Percentiles rank a stretch among this genome's conserved stretches.
These are phyloP conservation scores for Trichosporon sp. DNA, from an alignment of 1,284 basidiomycete genomes.

Conservation along the genomic window DNA sequence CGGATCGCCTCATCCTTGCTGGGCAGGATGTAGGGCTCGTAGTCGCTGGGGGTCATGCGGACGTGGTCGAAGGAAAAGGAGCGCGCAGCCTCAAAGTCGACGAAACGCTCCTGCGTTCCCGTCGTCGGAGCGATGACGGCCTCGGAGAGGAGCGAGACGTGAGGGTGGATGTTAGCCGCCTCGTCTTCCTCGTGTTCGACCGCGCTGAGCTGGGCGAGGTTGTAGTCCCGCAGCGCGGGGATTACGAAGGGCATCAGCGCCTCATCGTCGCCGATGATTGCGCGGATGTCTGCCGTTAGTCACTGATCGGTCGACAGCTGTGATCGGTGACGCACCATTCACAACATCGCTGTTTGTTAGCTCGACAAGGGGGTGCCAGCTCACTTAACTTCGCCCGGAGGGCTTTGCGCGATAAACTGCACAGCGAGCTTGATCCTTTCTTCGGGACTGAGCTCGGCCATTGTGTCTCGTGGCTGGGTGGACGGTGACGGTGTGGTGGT, in stretches of 20 bases:
- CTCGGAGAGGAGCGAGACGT: constrained; percentile 45
- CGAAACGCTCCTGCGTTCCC: constrained; percentile 65
- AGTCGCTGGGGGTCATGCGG: constrained; percentile 66
- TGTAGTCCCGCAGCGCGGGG: constrained; percentile 77
- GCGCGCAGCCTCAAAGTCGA: constrained; percentile 75
- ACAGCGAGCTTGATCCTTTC: constrained; percentile 62
- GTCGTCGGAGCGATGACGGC: constrained; percentile 42
- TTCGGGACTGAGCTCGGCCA: constrained; percentile 45
- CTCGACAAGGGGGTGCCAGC: constrained; percentile 21
- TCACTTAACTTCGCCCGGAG: constrained; percentile 87
- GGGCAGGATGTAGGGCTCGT: constrained; percentile 66
- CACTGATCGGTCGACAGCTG: not conserved
- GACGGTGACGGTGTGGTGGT: constrained; percentile 14
- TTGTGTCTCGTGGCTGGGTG: constrained; percentile 25
- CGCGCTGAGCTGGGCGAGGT: constrained; percentile 78
- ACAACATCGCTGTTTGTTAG: constrained; percentile 68
- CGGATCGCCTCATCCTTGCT: constrained; percentile 72
- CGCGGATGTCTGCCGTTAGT: constrained; percentile 70
- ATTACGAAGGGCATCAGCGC: constrained; percentile 73
- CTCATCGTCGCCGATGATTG: constrained; percentile 81
- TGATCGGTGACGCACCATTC: constrained; percentile 63
- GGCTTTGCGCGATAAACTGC: constrained; percentile 79
- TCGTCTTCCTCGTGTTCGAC: constrained; percentile 63
- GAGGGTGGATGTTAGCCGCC: constrained; percentile 30
- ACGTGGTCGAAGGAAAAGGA: constrained; percentile 81